Evolutionary conservation across 1,284 basidiomycete species (phyloP).

Genomic region (Golubevia sp.): DNA sequence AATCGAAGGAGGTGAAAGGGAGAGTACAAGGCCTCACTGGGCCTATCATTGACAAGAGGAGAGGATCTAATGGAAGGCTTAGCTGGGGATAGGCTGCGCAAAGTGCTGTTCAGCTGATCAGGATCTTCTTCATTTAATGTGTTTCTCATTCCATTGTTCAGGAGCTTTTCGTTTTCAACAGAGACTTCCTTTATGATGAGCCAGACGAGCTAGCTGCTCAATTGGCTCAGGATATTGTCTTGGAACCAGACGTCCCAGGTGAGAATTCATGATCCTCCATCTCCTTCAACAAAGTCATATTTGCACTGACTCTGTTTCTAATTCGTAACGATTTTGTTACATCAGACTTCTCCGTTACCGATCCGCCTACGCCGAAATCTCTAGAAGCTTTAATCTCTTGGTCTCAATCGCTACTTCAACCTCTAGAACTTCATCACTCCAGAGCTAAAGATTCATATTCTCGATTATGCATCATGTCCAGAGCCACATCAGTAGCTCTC

Average conservation of each 20-base stretch:
- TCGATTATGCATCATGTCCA: constrained; percentile 29
- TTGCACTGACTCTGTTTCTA: not conserved
- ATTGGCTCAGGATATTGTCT: constrained; percentile 25
- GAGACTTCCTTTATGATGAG: constrained; percentile 50
- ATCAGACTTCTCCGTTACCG: constrained; percentile 22
- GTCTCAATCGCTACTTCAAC: constrained; percentile 18
- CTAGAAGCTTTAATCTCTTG: constrained; percentile 35
- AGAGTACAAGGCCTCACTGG: no score
- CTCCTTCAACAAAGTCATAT: not conserved
- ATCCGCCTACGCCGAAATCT: constrained; percentile 37
- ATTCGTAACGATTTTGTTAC: not conserved
- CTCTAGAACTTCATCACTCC: constrained; percentile 11
- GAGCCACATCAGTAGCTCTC: constrained; percentile 43
- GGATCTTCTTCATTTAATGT: no score
- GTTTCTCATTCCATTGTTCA: not conserved
- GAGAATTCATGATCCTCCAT: not conserved
- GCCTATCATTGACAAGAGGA: no score
- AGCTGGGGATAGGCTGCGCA: no score
- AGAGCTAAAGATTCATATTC: constrained; percentile 14
- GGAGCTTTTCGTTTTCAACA: constrained; percentile 55
- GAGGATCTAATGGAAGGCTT: no score
- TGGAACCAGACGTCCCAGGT: constrained; percentile 15
- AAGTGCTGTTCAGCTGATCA: no score
- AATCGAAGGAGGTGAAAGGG: no score
- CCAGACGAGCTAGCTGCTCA: constrained; percentile 36